Conservation (phyloP, 225 moss, liverwort and hornwort genomes). For the Neckera pumila region DNA sequence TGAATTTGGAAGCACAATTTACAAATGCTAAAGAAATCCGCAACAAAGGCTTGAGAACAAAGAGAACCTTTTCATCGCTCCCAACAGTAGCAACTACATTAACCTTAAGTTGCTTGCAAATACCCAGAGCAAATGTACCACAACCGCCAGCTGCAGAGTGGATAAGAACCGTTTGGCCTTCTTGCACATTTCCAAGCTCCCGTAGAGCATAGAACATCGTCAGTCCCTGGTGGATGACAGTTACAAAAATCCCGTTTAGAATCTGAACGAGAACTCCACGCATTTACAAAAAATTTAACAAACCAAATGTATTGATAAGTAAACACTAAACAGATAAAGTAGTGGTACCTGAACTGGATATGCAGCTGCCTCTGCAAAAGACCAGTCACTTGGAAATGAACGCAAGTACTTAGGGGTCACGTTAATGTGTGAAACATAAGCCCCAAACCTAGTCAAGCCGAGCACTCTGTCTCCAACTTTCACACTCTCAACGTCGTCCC, state of each 20-base stretch:
- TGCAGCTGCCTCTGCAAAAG: constrained; percentile 43
- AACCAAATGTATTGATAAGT: not conserved
- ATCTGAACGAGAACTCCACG: not conserved
- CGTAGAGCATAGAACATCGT: constrained; percentile 44
- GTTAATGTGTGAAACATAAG: constrained; percentile 37
- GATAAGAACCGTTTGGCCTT: constrained; percentile 38
- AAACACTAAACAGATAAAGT: not conserved
- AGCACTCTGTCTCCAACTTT: constrained; percentile 34
- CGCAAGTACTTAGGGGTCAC: constrained; percentile 23
- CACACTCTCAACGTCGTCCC: constrained; percentile 7
- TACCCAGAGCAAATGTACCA: constrained; percentile 45
- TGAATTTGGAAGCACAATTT: not conserved
- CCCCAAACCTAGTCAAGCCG: constrained; percentile 40
- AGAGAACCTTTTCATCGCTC: constrained; percentile 32
- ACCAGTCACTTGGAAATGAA: constrained; percentile 36
- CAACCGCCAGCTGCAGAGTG: constrained; percentile 54
- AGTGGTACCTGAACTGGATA: constrained; percentile 40
- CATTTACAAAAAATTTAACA: not conserved
- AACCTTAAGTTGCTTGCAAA: constrained; percentile 30
- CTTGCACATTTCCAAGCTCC: constrained; percentile 42
- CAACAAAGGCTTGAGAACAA: not conserved
- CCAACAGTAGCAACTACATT: constrained; percentile 37
- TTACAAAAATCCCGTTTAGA: not conserved
- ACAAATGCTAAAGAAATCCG: not conserved
- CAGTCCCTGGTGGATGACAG: constrained; percentile 8